Evolutionary conservation across 495 filamentous ascomycete genomes (phyloP), one percentile per base, ranked within the genome.

Genomic region (Podospora didyma): DNA sequence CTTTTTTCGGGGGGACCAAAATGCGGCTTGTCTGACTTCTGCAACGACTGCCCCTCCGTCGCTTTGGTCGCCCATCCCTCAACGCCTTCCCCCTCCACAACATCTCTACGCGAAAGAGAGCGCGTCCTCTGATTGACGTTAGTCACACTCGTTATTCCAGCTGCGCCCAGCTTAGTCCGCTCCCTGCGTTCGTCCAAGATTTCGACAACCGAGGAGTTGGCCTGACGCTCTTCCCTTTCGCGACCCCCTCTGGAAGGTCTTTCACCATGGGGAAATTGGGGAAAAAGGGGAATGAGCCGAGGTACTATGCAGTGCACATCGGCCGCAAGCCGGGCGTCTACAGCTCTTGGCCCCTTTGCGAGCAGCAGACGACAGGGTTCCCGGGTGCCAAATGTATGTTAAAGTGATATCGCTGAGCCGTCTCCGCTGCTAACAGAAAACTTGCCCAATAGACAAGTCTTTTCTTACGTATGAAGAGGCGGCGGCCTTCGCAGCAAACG

Each of bases 311-410:
- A 12, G 94, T 98, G 22, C 85, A 86, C 39, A 78, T 75, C 20
- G 94, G 94, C 7, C 79, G 82, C 56, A 82, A 75, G 23, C 91
- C 94, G 1, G 94, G 91, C 4, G 84, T 98, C n/a, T 98, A 96
- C 70, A 81, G 84, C 62, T 85, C 74, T 48, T 98, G 90, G 89
- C 70, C 73, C 17, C 88, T 94, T 51, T 96, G 91, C 66, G 74
- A 93, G 66, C 79, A 79, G 47, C 89, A 96, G 67, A 87, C 89
- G 45, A 86, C 81, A 9, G 92, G 92, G n/a, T 96, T 85, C 70
- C 89, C 89, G 66, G 87, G 89, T 41, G 89, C 92, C 39, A 75
- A 79, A 22, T 95, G 90, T 94, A 75, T 69, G 88, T 82, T 49
- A 51, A 42, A 41, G 52, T 42, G 47, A 22, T 20, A 23, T 53